Evolutionary conservation across 306 rosid genomes (phyloP).

Genomic region (Cucurbita pepo): DNA sequence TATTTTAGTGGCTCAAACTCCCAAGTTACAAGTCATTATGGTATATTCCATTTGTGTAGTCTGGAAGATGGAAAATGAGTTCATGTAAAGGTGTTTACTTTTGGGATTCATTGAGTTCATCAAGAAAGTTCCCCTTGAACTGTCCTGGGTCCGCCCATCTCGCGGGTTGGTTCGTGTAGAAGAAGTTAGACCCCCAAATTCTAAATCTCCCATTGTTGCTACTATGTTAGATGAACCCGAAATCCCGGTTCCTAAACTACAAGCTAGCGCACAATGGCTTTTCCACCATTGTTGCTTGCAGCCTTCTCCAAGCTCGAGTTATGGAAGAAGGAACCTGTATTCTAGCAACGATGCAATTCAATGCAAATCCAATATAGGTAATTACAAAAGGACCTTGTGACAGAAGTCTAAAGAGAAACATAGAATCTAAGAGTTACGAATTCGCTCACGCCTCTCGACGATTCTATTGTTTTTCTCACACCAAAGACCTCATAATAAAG

Average conservation of each 20-base stretch:
- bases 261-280: too few species aligned
- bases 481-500: too few species aligned
- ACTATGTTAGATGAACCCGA: too few species aligned
- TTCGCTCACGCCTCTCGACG: neutral
- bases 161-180: too few species aligned
- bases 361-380: neutral
- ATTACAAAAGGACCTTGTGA: neutral
- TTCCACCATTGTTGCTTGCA: too few species aligned
- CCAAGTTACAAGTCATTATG: neutral
- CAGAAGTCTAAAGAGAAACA: neutral
- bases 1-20: neutral
- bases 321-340: neutral
- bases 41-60: neutral
- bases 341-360: neutral
- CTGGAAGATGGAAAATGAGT: neutral
- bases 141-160: too few species aligned
- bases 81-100: neutral
- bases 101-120: neutral
- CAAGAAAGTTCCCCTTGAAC: too few species aligned
- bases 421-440: neutral
- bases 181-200: too few species aligned
- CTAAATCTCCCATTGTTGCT: too few species aligned
- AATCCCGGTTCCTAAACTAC: too few species aligned
- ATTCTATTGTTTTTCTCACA: too few species aligned
- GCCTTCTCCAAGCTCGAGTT: too few species aligned